Conservation (phyloP, 331 rosid genomes). For the Quercus phellos region DNA sequence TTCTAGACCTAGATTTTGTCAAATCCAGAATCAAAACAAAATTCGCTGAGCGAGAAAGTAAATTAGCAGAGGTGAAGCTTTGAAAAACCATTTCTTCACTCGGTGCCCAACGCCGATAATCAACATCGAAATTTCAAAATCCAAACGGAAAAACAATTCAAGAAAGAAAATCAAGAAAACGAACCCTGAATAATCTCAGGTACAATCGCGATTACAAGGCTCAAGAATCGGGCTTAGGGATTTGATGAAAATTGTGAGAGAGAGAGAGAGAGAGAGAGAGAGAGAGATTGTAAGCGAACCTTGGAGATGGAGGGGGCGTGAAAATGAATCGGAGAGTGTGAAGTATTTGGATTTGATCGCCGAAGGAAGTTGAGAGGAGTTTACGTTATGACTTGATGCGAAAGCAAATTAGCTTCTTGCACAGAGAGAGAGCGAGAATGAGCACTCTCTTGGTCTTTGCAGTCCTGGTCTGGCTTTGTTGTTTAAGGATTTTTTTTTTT, state of each 20-base stretch:
- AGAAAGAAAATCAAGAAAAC: no score
- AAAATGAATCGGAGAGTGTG: neutral
- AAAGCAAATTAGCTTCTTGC: neutral
- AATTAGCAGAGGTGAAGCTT: no score
- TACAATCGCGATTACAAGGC: neutral
- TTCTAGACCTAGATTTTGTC: neutral
- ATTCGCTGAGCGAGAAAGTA: no score
- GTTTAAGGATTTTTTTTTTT: neutral
- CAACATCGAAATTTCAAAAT: no score
- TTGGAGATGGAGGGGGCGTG: neutral
- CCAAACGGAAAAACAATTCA: no score
- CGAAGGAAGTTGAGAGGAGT: neutral
- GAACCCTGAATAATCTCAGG: no score
- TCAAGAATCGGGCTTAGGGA: neutral
- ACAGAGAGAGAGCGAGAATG: no score
- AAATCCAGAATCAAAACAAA: neutral
- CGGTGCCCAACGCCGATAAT: no score
- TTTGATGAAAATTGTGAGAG: neutral
- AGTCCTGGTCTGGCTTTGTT: neutral
- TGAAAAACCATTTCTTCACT: no score
- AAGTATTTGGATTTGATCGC: neutral
- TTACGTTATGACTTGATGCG: neutral
- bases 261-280: neutral
- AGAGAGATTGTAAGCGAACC: neutral
- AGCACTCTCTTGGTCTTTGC: no score